A percentile compares a stretch with the other conserved stretches of the same genome.
Evolutionary conservation across 768 basidiomycete genomes (phyloP).

Genomic region (Wakefieldia striispora): DNA sequence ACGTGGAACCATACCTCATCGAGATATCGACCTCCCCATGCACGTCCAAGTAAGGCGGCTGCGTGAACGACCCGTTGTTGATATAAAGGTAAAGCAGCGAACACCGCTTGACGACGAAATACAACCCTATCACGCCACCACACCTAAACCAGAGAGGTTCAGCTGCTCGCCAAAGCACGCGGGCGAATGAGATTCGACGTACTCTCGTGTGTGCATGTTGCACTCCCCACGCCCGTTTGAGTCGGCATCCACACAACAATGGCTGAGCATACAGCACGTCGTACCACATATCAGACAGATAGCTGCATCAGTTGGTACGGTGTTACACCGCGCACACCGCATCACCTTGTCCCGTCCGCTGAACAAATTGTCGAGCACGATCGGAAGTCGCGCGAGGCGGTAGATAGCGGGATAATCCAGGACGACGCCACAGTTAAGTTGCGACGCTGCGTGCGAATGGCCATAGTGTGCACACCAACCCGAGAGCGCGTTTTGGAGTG

Average conservation of each 20-base stretch:
- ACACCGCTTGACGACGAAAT: constrained; percentile 90
- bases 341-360: constrained; percentile 69
- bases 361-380: constrained; percentile 81
- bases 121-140: constrained; percentile 85
- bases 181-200: constrained; percentile 34
- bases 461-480: constrained; percentile 92
- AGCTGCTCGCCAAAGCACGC: too few species aligned
- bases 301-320: constrained; percentile 80
- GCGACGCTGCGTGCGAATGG: constrained; percentile 73
- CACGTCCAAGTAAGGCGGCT: constrained; percentile 88
- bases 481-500: constrained; percentile 82
- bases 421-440: constrained; percentile 73
- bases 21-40: constrained; percentile 93
- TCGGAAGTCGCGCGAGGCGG: constrained; percentile 76
- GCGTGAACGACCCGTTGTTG: constrained; percentile 83
- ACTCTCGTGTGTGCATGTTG: constrained; percentile 95
- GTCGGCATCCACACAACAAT: constrained; percentile 78
- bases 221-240: constrained; percentile 76
- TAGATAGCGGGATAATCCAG: constrained; percentile 85
- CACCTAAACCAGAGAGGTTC: constrained; percentile 53
- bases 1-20: constrained; percentile 64
- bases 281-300: constrained; percentile 90
- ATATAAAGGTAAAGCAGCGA: constrained; percentile 86
- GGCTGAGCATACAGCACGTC: constrained; percentile 85
- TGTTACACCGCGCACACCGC: constrained; percentile 74